Conservation (phyloP, 2,329 filamentous ascomycete genomes). For the Reticulascus tulasneorum region DNA sequence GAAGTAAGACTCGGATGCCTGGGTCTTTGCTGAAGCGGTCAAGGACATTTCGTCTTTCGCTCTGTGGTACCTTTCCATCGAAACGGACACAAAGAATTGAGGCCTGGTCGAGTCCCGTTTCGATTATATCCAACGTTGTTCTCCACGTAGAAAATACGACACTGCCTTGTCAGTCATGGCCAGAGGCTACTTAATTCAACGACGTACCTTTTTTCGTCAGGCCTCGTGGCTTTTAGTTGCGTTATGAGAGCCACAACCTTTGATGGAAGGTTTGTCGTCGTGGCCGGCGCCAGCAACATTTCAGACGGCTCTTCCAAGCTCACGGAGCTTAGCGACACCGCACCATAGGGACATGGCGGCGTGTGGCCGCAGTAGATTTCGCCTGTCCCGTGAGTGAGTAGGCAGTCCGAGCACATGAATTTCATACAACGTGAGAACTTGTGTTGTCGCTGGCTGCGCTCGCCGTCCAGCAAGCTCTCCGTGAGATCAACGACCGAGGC, state of each 20-base stretch:
- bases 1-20: conserved; percentile 35
- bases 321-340: conserved; percentile 18
- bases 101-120: conserved; percentile 30
- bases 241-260: conserved; percentile 29
- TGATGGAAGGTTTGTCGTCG: conserved; percentile 16
- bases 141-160: conserved; percentile 51
- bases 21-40: conserved; percentile 34
- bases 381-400: background rate
- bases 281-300: background rate
- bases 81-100: conserved; percentile 35
- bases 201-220: conserved; percentile 29
- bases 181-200: conserved; percentile 3
- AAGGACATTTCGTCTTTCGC: conserved; percentile 35
- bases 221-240: conserved; percentile 23
- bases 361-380: conserved; percentile 19
- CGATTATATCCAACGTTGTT: conserved; percentile 41
- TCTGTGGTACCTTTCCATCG: conserved; percentile 42
- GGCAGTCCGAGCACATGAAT: conserved; percentile 28
- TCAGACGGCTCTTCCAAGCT: conserved; percentile 18
- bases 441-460: rapidly evolving
- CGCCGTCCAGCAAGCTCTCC: conserved; percentile 19
- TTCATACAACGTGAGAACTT: conserved; percentile 28
- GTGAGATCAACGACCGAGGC: conserved; percentile 17
- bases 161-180: conserved; percentile 21
- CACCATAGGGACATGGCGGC: conserved; percentile 16